phyloP scores from a whole-genome alignment of 345 rosid genomes.

The Hypericum perforatum region DNA sequence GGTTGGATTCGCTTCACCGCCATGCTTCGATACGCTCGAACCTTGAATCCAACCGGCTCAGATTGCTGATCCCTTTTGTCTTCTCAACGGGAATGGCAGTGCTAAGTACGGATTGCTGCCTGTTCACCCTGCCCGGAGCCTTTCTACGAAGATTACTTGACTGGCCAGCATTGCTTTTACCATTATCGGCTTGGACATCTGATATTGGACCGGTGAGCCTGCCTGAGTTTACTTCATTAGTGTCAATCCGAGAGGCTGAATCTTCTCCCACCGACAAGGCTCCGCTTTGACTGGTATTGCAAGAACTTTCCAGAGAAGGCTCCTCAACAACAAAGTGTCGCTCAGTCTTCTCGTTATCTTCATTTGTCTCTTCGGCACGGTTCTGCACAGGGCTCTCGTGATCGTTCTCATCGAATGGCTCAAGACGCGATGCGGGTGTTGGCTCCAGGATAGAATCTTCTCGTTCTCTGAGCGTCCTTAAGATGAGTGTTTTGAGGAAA shows the following conservation, averaged over 20 bases:
- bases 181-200: not conserved
- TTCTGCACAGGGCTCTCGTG: constrained; percentile 1
- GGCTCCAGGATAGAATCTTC: constrained; percentile 1
- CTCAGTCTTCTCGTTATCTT: not conserved
- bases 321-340: not conserved
- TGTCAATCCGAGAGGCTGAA: too few species aligned
- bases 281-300: too few species aligned
- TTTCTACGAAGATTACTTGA: constrained; percentile 28
- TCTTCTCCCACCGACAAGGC: too few species aligned
- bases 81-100: constrained; percentile 22
- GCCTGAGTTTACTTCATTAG: not conserved
- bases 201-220: not conserved
- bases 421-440: not conserved
- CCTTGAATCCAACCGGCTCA: constrained; percentile 55
- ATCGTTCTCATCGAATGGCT: constrained; percentile 1
- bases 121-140: constrained; percentile 16
- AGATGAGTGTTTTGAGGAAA: not conserved
- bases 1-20: constrained; percentile 7
- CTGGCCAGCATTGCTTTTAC: constrained; percentile 15
- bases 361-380: not conserved
- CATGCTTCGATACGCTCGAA: constrained; percentile 57
- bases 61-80: constrained; percentile 36
- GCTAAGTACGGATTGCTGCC: constrained; percentile 25
- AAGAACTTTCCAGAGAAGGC: not conserved
- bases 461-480: not conserved